Conservation (phyloP, 441 rosid genomes). For the Syzygium syzygioides region DNA sequence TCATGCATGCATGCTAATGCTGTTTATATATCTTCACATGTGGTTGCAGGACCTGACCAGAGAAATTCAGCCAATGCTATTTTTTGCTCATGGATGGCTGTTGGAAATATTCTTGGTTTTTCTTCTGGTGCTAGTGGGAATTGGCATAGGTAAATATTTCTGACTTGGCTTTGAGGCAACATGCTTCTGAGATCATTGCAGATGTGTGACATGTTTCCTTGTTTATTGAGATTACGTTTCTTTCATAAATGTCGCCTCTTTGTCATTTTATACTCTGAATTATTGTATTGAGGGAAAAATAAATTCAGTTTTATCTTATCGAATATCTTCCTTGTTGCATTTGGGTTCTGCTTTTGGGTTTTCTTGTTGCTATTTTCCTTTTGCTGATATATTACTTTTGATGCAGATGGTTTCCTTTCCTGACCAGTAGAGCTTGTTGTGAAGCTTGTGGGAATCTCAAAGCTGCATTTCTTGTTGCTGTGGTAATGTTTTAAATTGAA, state of each 20-base stretch:
- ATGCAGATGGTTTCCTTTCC: conserved; percentile 96
- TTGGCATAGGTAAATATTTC: conserved; percentile 70
- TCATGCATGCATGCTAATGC: conserved; percentile 1
- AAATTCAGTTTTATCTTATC: background rate
- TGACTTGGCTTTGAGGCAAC: background rate
- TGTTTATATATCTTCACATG: conserved; percentile 9
- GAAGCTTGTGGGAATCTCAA: conserved; percentile 96
- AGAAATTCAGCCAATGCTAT: conserved; percentile 88
- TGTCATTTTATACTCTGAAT: background rate
- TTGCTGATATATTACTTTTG: conserved; percentile 9
- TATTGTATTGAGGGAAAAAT: background rate
- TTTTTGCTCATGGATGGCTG: conserved; percentile 97
- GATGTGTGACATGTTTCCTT: background rate
- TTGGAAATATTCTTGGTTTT: conserved; percentile 92
- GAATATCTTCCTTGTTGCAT: background rate
- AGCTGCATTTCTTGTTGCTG: conserved; percentile 93
- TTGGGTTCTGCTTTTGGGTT: background rate
- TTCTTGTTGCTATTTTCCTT: conserved; percentile 3
- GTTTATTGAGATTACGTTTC: background rate
- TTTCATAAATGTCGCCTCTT: background rate
- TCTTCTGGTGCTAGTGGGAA: conserved; percentile 93
- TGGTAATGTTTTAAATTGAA: conserved; percentile 40
- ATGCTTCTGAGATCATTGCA: background rate
- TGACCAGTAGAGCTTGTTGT: conserved; percentile 84
- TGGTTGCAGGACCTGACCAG: conserved; percentile 77